A percentile compares a stretch with the other conserved stretches of the same genome.
These are phyloP conservation scores for Wallacemonas rigidus DNA, from an alignment of 208 protist genomes.

Conservation along the genomic window DNA sequence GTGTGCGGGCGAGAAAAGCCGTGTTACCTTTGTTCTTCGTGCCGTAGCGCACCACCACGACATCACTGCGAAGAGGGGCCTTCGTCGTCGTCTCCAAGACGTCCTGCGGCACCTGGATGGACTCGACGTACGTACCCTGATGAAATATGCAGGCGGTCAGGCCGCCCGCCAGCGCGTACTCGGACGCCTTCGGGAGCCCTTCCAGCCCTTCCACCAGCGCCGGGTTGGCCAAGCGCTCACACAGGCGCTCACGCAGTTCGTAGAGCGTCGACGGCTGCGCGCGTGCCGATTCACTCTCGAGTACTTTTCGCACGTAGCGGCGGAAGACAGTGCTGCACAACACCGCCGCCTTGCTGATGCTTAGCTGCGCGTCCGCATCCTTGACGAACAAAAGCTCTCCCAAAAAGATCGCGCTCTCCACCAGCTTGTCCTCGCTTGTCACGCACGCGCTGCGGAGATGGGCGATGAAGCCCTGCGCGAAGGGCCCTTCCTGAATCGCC, in stretches of 20 bases:
- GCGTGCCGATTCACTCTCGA: slow-evolving; percentile 58
- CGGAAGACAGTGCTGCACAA: slow-evolving; percentile 83
- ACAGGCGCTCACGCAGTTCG: slow-evolving; percentile 66
- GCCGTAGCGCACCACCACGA: slow-evolving; percentile 82
- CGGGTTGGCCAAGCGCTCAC: slow-evolving; percentile 65
- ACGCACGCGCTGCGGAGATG: slow-evolving; percentile 24
- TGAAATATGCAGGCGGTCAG: slow-evolving; percentile 79
- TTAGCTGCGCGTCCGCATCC: slow-evolving; percentile 63
- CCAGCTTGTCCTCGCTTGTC: slow-evolving; percentile 31
- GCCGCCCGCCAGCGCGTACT: slow-evolving; percentile 65
- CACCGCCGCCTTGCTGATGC: slow-evolving; percentile 71
- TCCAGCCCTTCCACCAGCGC: slow-evolving; percentile 76
- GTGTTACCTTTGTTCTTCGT: slow-evolving; percentile 77
- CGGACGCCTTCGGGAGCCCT: slow-evolving; percentile 48
- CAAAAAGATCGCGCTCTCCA: slow-evolving; percentile 64
- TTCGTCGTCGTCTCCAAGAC: slow-evolving; percentile 35
- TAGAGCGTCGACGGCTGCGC: slow-evolving; percentile 55
- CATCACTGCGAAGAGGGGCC: slow-evolving; percentile 53
- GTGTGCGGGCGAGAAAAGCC: slow-evolving; percentile 79
- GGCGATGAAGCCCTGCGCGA: slow-evolving; percentile 45
- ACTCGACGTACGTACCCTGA: slow-evolving; percentile 60
- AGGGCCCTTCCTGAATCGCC: slow-evolving; percentile 71
- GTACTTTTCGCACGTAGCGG: slow-evolving; percentile 57
- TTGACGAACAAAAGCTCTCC: slow-evolving; percentile 87
- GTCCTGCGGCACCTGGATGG: slow-evolving; percentile 60